These are phyloP conservation scores for Scheffersomyces lignicola DNA, from an alignment of 1,139 yeast genomes.

Conservation along the genomic window DNA sequence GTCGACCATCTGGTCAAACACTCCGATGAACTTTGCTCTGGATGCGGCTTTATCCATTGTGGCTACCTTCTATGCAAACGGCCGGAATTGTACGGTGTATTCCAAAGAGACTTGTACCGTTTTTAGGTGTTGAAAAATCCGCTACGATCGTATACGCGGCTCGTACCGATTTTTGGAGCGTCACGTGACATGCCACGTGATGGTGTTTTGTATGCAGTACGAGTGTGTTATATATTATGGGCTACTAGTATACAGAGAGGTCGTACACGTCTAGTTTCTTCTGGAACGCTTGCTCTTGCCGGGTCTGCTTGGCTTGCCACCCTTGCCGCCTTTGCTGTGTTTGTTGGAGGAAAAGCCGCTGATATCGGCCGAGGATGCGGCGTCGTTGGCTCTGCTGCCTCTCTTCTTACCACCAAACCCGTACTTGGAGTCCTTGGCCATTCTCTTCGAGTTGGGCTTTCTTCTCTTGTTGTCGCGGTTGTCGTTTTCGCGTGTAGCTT, in stretches of 20 bases:
- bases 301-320: constrained; percentile 48
- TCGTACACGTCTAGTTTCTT: constrained; percentile 20
- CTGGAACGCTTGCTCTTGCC: constrained; percentile 67
- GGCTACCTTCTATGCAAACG: too few relatives aligned
- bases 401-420: constrained; percentile 76
- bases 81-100: too few relatives aligned
- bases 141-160: too few relatives aligned
- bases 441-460: constrained; percentile 60
- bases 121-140: too few relatives aligned
- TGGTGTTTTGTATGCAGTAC: too few relatives aligned
- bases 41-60: constrained; percentile 29
- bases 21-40: constrained; percentile 65
- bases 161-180: too few relatives aligned
- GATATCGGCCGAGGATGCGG: constrained; percentile 70
- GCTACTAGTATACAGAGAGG: too few relatives aligned
- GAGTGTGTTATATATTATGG: too few relatives aligned
- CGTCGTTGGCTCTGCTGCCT: constrained; percentile 70
- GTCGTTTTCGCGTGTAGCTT: constrained; percentile 59
- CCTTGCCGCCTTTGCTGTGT: constrained; percentile 44
- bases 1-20: constrained; percentile 75
- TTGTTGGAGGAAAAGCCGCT: constrained; percentile 60
- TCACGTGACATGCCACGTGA: too few relatives aligned
- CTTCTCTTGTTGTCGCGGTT: constrained; percentile 41
- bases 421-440: constrained; percentile 67
- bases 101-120: too few relatives aligned